Percentiles rank a stretch among this genome's conserved stretches.
phyloP scores from a whole-genome alignment of 345 rosid species.

The Atalantia buxifolia region DNA sequence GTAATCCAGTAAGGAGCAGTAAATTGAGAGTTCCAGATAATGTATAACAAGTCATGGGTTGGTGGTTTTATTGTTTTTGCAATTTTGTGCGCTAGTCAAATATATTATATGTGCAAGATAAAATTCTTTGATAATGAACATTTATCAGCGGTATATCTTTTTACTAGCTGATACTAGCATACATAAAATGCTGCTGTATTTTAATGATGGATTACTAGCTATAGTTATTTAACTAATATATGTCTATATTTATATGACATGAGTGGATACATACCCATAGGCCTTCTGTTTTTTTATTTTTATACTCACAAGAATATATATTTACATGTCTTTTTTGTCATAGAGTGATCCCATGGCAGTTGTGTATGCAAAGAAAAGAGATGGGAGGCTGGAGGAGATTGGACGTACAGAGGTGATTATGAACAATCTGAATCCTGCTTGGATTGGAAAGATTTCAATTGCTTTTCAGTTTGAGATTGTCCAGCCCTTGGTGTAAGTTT shows the following conservation, averaged over 20 bases:
- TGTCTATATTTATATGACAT: neutral
- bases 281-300: too few species aligned
- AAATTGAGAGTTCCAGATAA: neutral
- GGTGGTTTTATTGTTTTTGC: neutral
- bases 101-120: neutral
- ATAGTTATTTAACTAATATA: neutral
- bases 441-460: constrained; percentile 68
- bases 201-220: neutral
- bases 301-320: neutral
- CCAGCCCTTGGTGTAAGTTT: constrained; percentile 66
- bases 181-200: neutral
- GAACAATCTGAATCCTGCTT: constrained; percentile 66
- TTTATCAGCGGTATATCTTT: neutral
- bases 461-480: constrained; percentile 78
- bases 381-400: constrained; percentile 73
- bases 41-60: neutral
- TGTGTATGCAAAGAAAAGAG: constrained; percentile 49
- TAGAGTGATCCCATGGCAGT: constrained; percentile 91
- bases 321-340: constrained; percentile 12
- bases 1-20: neutral
- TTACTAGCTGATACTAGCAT: neutral
- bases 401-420: constrained; percentile 84
- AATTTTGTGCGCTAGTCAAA: neutral
- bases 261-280: too few species aligned
- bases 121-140: neutral